These are phyloP conservation scores for Oryza glumipatula DNA, from an alignment of 176 grass and related monocot genomes.

Conservation along the genomic window DNA sequence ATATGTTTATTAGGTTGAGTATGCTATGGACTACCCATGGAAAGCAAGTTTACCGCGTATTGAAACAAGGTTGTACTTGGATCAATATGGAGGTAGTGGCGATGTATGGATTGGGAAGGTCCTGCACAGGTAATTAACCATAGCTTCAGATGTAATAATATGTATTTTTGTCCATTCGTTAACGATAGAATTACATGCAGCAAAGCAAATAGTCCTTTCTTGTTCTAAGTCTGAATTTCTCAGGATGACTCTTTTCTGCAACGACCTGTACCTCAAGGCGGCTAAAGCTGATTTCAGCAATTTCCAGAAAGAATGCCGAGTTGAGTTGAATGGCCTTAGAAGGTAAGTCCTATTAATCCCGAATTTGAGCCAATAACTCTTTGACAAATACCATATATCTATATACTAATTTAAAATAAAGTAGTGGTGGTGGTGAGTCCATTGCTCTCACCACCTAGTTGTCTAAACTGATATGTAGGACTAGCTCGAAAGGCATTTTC, in stretches of 20 bases:
- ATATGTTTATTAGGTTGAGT: background rate
- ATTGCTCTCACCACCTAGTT: too few species aligned
- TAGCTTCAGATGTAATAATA: too few species aligned
- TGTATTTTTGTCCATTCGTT: too few species aligned
- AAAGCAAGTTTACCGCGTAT: conserved; percentile 31
- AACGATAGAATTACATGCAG: too few species aligned
- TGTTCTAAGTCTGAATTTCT: background rate
- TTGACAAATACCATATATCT: too few species aligned
- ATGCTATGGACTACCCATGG: conserved; percentile 23
- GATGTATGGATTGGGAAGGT: conserved; percentile 43
- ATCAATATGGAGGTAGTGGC: conserved; percentile 19
- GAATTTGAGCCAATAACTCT: too few species aligned
- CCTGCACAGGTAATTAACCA: conserved; percentile 22
- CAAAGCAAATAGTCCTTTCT: too few species aligned
- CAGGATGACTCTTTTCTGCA: conserved; percentile 65
- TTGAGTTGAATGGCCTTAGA: conserved; percentile 52
- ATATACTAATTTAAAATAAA: too few species aligned
- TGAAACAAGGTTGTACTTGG: conserved; percentile 32
- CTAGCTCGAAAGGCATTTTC: too few species aligned
- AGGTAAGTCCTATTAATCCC: background rate
- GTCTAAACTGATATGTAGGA: too few species aligned
- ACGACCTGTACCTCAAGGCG: conserved; percentile 45
- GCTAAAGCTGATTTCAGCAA: conserved; percentile 58
- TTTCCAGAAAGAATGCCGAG: conserved; percentile 43
- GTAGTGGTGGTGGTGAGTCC: too few species aligned